Evolutionary conservation across 106 monocot species (phyloP).

Genomic region (Amphibolis antarctica): DNA sequence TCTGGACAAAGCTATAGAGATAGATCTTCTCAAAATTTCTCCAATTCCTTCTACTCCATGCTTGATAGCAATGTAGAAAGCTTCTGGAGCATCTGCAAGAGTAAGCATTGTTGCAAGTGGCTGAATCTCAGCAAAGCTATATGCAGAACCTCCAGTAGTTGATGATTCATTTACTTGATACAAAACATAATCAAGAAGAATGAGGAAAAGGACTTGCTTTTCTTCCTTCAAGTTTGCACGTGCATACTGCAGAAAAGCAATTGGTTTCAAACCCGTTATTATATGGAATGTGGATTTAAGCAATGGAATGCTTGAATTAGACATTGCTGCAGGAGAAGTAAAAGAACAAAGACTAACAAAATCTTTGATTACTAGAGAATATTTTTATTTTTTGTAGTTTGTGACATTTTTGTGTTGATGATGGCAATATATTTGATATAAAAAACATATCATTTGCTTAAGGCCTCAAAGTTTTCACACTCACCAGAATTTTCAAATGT

Average conservation of each 20-base stretch:
- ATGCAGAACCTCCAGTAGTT: constrained; percentile 39
- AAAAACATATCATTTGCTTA: too few species aligned
- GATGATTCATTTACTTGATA: constrained; percentile 64
- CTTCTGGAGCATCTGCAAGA: constrained; percentile 81
- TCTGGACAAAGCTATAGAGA: constrained; percentile 49
- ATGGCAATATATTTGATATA: too few species aligned
- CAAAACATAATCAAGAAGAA: constrained; percentile 79
- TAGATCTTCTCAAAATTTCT: too few species aligned
- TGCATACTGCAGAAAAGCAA: constrained; percentile 65
- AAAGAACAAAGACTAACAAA: too few species aligned
- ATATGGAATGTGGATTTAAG: not conserved
- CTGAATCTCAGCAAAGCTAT: constrained; percentile 56
- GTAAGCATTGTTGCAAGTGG: constrained; percentile 62
- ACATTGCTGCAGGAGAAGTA: not conserved
- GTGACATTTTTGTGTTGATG: too few species aligned
- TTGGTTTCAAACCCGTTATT: not conserved
- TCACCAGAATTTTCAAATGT: too few species aligned
- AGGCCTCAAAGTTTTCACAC: too few species aligned
- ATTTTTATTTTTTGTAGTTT: too few species aligned
- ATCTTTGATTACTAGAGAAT: too few species aligned
- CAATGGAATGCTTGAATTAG: not conserved
- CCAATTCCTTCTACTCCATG: constrained; percentile 83
- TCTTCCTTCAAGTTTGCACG: constrained; percentile 71
- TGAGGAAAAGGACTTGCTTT: constrained; percentile 65
- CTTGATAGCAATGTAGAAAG: constrained; percentile 75